These are phyloP conservation scores for Komagataella ulmi DNA, from an alignment of 805 yeast genomes.

Conservation along the genomic window DNA sequence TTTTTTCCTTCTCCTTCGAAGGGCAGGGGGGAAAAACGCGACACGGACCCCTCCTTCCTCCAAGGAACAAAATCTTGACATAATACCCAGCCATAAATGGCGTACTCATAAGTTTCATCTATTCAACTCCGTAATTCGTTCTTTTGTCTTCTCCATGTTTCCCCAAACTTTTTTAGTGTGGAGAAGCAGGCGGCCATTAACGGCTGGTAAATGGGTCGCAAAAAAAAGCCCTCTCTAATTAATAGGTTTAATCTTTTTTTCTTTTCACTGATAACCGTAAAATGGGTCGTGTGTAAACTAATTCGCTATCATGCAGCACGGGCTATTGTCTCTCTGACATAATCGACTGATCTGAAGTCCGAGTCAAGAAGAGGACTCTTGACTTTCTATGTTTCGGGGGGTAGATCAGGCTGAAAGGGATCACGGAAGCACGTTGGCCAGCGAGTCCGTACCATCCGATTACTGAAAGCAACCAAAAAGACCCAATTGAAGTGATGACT, in stretches of 20 bases:
- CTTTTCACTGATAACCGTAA: not conserved
- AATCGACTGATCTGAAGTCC: not conserved
- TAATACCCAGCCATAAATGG: too few species aligned
- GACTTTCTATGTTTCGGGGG: not conserved
- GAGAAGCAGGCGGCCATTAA: not conserved
- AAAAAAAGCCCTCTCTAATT: not conserved
- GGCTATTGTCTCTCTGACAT: not conserved
- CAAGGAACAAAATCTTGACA: too few species aligned
- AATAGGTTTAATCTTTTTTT: not conserved
- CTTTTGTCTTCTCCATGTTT: not conserved
- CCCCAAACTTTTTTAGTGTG: not conserved
- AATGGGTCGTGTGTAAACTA: not conserved
- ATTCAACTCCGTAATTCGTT: not conserved
- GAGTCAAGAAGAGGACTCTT: not conserved
- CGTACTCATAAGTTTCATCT: too few species aligned
- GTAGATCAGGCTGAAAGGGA: not conserved
- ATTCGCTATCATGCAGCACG: not conserved
- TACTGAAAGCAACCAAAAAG: too few species aligned
- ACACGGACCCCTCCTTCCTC: too few species aligned
- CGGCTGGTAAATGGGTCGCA: not conserved
- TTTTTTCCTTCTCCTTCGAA: too few species aligned
- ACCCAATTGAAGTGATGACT: not conserved
- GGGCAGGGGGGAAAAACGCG: too few species aligned
- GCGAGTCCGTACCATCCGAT: too few species aligned
- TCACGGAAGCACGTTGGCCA: not conserved